These are phyloP conservation scores for Podila verticillata DNA, from an alignment of 192 early-diverging fungal genomes.

Conservation along the genomic window DNA sequence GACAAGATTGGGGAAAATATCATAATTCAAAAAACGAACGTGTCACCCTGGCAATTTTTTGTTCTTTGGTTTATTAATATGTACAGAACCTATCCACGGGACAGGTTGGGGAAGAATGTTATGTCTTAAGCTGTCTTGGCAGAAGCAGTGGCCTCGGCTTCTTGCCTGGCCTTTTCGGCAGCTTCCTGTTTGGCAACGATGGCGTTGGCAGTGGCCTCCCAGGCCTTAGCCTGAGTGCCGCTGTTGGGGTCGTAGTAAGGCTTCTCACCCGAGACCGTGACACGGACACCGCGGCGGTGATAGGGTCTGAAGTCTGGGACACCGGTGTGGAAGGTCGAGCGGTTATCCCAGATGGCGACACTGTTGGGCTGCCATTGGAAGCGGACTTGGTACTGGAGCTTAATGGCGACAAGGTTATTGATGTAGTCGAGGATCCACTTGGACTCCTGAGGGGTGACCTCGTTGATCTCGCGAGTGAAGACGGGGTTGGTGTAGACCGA, in stretches of 20 bases:
- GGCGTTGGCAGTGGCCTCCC: conserved; percentile 22
- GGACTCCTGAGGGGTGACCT: conserved; percentile 49
- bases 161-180: conserved; percentile 4
- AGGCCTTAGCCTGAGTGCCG: conserved; percentile 21
- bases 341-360: conserved; percentile 63
- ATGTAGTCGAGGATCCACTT: conserved; percentile 52
- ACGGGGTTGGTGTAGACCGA: conserved; percentile 30
- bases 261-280: conserved; percentile 50
- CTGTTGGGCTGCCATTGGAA: conserved; percentile 55
- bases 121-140: conserved; percentile 4
- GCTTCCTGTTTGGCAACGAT: conserved; percentile 20
- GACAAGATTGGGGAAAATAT: too few species aligned
- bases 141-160: conserved; percentile 3
- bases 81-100: neutral
- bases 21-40: neutral
- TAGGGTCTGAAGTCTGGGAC: conserved; percentile 52
- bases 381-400: conserved; percentile 58
- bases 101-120: neutral
- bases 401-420: conserved; percentile 37
- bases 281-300: conserved; percentile 50
- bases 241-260: conserved; percentile 51
- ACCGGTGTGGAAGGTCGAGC: conserved; percentile 49
- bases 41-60: neutral
- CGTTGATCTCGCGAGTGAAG: conserved; percentile 44
- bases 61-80: too few species aligned